These are phyloP conservation scores for Phytophthora parvispora DNA, from an alignment of 352 stramenopile genomes.

Conservation along the genomic window DNA sequence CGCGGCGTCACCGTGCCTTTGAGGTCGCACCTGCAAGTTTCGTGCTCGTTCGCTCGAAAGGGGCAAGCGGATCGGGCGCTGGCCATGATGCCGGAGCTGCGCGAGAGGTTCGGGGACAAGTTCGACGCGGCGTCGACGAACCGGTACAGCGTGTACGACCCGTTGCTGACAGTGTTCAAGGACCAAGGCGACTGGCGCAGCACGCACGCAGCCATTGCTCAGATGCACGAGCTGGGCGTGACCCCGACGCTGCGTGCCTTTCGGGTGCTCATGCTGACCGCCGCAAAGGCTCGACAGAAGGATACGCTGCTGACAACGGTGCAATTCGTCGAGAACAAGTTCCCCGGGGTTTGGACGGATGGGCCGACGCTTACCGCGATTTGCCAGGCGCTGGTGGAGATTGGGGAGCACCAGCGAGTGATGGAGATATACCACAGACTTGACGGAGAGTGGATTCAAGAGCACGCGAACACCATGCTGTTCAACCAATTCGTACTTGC, in stretches of 20 bases:
- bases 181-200: conserved; percentile 68
- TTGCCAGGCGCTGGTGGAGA: conserved; percentile 65
- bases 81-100: conserved; percentile 42
- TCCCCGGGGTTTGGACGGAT: conserved; percentile 44
- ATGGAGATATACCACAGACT: conserved; percentile 59
- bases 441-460: conserved; percentile 45
- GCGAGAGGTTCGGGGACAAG: conserved; percentile 17
- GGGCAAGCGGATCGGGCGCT: conserved; percentile 58
- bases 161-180: conserved; percentile 69
- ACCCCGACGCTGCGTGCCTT: conserved; percentile 62
- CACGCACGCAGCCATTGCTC: conserved; percentile 60
- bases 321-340: conserved; percentile 56
- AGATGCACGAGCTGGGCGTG: conserved; percentile 71
- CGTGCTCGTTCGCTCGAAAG: conserved; percentile 57
- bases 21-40: conserved; percentile 56
- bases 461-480: conserved; percentile 54
- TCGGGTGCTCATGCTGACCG: conserved; percentile 69
- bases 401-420: conserved; percentile 52
- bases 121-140: conserved; percentile 24
- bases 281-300: conserved; percentile 52
- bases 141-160: conserved; percentile 48
- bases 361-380: conserved; percentile 65
- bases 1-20: conserved; percentile 46
- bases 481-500: conserved; percentile 76
- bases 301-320: conserved; percentile 61